Percentiles rank a stretch among this genome's conserved stretches.
phyloP scores from a whole-genome alignment of 441 rosid genomes.

The Erodium chrysanthum region DNA sequence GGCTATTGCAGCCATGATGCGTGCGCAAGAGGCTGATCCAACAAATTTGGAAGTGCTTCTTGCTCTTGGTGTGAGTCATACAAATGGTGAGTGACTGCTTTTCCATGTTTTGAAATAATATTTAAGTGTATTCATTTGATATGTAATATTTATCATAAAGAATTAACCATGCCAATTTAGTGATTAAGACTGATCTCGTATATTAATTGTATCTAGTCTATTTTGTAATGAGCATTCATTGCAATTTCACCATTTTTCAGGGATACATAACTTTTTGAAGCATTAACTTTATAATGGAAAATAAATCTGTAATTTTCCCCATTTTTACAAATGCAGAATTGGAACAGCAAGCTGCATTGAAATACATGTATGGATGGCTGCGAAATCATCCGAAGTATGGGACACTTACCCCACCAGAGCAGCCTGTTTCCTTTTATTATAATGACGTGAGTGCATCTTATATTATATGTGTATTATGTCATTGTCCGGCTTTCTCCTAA shows the following conservation, averaged over 20 bases:
- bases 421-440: slow-evolving; percentile 54
- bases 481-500: not conserved
- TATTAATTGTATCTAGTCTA: not conserved
- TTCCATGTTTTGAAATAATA: not conserved
- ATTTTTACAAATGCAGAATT: slow-evolving; percentile 44
- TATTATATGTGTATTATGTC: not conserved
- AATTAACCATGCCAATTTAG: not conserved
- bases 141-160: not conserved
- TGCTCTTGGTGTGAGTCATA: slow-evolving; percentile 97
- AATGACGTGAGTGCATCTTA: slow-evolving; percentile 58
- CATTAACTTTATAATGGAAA: not conserved
- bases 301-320: slow-evolving; percentile 11
- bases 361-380: slow-evolving; percentile 86
- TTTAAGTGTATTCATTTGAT: not conserved
- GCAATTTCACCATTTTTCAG: not conserved
- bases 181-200: not conserved
- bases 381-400: slow-evolving; percentile 76
- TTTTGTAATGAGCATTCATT: not conserved
- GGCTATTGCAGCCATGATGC: slow-evolving; percentile 98
- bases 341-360: slow-evolving; percentile 91
- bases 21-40: slow-evolving; percentile 90
- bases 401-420: slow-evolving; percentile 54
- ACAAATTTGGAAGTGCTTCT: slow-evolving; percentile 92
- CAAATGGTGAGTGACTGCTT: slow-evolving; percentile 61
- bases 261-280: not conserved